Evolutionary conservation across 495 filamentous ascomycete genomes (phyloP).

Genomic region (Neurospora sp.): DNA sequence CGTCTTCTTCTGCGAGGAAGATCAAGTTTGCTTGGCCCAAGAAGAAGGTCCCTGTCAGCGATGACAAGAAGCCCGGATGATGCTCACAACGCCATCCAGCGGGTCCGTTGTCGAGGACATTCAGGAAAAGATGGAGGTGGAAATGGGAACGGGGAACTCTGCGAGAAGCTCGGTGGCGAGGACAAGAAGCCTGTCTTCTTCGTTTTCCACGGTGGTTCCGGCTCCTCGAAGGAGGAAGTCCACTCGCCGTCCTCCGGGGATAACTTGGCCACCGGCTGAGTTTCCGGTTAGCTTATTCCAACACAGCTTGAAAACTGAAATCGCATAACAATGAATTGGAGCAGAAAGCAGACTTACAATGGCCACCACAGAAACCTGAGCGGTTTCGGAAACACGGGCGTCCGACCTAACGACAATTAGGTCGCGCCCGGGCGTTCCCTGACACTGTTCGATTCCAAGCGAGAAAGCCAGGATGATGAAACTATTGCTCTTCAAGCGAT

Average conservation of each 20-base stretch:
- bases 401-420: neutral
- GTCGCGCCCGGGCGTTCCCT: neutral
- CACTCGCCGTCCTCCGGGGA: neutral
- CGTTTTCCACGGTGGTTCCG: constrained; percentile 93
- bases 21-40: constrained; percentile 56
- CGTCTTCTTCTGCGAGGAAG: constrained; percentile 53
- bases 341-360: no score
- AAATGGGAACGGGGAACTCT: constrained; percentile 50
- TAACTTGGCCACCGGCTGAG: neutral
- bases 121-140: constrained; percentile 25
- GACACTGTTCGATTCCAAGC: constrained; percentile 20
- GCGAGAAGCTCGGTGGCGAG: constrained; percentile 28
- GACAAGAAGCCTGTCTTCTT: constrained; percentile 86
- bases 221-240: constrained; percentile 33
- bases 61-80: neutral
- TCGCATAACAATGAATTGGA: no score
- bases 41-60: constrained; percentile 48
- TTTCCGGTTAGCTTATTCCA: no score
- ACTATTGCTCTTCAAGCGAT: constrained; percentile 4
- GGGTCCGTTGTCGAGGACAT: neutral
- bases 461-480: constrained; percentile 10
- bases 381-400: neutral
- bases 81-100: neutral
- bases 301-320: no score
- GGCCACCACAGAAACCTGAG: no score